Conservation (phyloP, 2,329 filamentous ascomycete species). For the Fusarium succisae region DNA sequence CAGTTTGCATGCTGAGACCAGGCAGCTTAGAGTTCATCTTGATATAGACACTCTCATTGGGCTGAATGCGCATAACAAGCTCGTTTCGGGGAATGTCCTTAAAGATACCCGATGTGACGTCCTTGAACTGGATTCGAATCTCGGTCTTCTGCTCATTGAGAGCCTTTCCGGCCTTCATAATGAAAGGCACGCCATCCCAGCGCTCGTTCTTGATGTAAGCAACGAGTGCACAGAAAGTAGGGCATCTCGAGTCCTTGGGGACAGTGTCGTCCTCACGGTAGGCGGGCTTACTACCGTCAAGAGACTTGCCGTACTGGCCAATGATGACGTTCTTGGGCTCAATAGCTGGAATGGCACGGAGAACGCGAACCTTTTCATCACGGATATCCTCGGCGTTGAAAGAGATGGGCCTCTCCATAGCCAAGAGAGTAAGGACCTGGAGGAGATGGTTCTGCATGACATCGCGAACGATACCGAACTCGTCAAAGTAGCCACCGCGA, state of each 20-base stretch:
- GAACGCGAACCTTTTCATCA: conserved; percentile 97
- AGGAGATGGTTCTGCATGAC: conserved; percentile 99
- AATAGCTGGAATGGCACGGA: conserved; percentile 91
- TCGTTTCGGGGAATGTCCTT: conserved; percentile 99
- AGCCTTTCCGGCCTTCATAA: conserved; percentile 98
- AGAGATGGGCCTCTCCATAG: conserved; percentile 98
- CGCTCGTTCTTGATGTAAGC: conserved; percentile 99
- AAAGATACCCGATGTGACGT: conserved; percentile 98
- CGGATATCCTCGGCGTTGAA: conserved; percentile 98
- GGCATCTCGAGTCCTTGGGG: conserved; percentile 95
- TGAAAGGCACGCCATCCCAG: conserved; percentile 99
- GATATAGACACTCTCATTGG: conserved; percentile 99
- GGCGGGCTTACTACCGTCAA: conserved; percentile 94
- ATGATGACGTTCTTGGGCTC: conserved; percentile 99
- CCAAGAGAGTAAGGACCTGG: conserved; percentile 93
- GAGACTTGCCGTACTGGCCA: conserved; percentile 95
- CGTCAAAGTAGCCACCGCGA: conserved; percentile 97
- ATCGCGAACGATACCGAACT: conserved; percentile 99
- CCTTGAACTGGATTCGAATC: conserved; percentile 99
- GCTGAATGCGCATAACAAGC: conserved; percentile 98
- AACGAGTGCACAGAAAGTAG: conserved; percentile 96
- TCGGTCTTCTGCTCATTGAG: conserved; percentile 99
- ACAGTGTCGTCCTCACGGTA: conserved; percentile 99
- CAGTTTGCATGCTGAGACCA: conserved; percentile 98
- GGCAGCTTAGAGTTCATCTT: conserved; percentile 99